These are phyloP conservation scores for Citrullus amarus DNA, from an alignment of 306 rosid species.

Conservation along the genomic window DNA sequence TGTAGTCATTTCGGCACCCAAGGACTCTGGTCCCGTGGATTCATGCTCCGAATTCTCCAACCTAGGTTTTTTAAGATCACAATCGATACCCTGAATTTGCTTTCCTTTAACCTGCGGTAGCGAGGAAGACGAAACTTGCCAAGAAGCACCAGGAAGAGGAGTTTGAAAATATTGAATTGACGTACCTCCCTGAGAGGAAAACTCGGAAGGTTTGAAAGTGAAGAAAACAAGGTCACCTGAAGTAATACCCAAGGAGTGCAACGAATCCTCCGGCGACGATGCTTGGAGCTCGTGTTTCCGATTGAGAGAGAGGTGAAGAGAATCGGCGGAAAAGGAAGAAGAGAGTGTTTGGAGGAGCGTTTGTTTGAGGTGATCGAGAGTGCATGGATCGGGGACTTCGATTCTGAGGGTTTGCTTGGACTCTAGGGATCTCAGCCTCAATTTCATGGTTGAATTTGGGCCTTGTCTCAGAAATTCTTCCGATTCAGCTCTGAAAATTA, in stretches of 20 bases:
- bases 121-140: neutral
- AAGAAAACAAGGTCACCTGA: constrained; percentile 71
- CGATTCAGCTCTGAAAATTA: neutral
- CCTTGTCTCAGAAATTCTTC: neutral
- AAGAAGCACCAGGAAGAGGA: neutral
- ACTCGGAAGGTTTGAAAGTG: constrained; percentile 28
- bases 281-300: constrained; percentile 48
- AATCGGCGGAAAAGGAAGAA: constrained; percentile 22
- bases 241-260: constrained; percentile 45
- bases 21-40: neutral
- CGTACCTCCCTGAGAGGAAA: neutral
- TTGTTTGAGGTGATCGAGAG: constrained; percentile 40
- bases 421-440: constrained; percentile 51
- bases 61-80: neutral
- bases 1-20: neutral
- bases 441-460: constrained; percentile 31
- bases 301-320: constrained; percentile 60
- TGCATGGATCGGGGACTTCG: constrained; percentile 32
- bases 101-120: neutral
- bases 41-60: neutral
- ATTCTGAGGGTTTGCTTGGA: constrained; percentile 51
- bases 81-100: neutral
- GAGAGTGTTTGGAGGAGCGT: constrained; percentile 24
- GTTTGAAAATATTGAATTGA: constrained; percentile 2
- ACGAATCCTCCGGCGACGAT: constrained; percentile 27